Evolutionary conservation across 1,284 basidiomycete species (phyloP).

Genomic region (Leccinum angustisporum): DNA sequence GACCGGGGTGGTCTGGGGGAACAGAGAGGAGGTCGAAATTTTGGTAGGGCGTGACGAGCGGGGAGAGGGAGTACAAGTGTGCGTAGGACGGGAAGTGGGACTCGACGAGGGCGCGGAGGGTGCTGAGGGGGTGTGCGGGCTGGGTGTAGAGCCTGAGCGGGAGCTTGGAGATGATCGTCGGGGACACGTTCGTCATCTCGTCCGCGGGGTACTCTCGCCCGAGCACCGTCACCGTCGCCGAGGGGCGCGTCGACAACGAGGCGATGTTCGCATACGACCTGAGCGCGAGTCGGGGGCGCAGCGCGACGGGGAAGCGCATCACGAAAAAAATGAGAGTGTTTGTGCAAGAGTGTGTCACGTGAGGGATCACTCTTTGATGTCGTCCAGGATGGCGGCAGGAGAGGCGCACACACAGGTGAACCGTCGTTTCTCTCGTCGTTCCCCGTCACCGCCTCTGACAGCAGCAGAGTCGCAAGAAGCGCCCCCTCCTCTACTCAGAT

Average conservation of each 20-base stretch:
- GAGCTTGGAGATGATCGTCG: slow-evolving; percentile 79
- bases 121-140: slow-evolving; percentile 82
- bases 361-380: slow-evolving; percentile 16
- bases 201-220: slow-evolving; percentile 70
- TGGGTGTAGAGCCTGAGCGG: slow-evolving; percentile 72
- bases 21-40: slow-evolving; percentile 99
- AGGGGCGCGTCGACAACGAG: slow-evolving; percentile 33
- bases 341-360: not conserved
- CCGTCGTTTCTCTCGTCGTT: not conserved
- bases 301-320: slow-evolving; percentile 20
- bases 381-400: slow-evolving; percentile 13
- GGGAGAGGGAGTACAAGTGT: slow-evolving; percentile 73
- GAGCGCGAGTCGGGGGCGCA: slow-evolving; percentile 7
- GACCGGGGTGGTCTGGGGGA: slow-evolving; percentile 90
- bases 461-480: slow-evolving; percentile 28
- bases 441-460: slow-evolving; percentile 11
- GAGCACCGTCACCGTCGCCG: slow-evolving; percentile 41
- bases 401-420: slow-evolving; percentile 23
- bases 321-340: no score
- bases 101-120: slow-evolving; percentile 85
- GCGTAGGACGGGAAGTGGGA: slow-evolving; percentile 74
- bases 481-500: slow-evolving; percentile 30
- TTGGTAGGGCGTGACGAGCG: slow-evolving; percentile 86
- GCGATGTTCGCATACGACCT: slow-evolving; percentile 20
- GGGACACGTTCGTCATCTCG: slow-evolving; percentile 81